A percentile compares a stretch with the other conserved stretches of the same genome.
These are phyloP conservation scores for Sabuloglossum arenarium DNA, from an alignment of 495 filamentous ascomycete species.

Conservation along the genomic window DNA sequence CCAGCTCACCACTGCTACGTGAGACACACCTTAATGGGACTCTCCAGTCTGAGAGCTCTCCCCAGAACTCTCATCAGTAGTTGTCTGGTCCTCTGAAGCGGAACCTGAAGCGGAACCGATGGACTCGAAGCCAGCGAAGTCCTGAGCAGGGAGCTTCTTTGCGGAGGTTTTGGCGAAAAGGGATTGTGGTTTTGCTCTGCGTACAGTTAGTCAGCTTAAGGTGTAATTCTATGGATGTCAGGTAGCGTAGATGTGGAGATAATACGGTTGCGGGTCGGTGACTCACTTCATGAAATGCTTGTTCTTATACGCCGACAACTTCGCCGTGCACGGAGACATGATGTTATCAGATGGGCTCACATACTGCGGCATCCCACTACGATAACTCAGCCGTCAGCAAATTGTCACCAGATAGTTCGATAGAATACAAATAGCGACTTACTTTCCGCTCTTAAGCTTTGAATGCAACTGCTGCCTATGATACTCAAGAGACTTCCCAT, in stretches of 20 bases:
- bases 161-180: conserved; percentile 33
- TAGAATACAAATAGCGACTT: conserved; percentile 13
- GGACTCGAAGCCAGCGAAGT: neutral
- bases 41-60: neutral
- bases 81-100: neutral
- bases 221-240: neutral
- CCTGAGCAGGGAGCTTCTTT: neutral
- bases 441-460: conserved; percentile 51
- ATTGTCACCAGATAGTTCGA: neutral
- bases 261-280: neutral
- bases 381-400: neutral
- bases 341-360: conserved; percentile 85
- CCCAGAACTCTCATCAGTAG: neutral
- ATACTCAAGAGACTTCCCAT: conserved; percentile 50
- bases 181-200: conserved; percentile 35
- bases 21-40: neutral
- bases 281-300: conserved; percentile 56
- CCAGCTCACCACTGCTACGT: no score
- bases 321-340: conserved; percentile 84
- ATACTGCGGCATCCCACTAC: conserved; percentile 39
- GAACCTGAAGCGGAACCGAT: neutral
- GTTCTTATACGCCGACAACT: conserved; percentile 63
- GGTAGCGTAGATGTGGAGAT: neutral
- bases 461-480: conserved; percentile 58
- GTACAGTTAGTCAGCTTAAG: conserved; percentile 3